These are phyloP conservation scores for Chalara sp. DNA, from an alignment of 2,329 filamentous ascomycete genomes.

Conservation along the genomic window DNA sequence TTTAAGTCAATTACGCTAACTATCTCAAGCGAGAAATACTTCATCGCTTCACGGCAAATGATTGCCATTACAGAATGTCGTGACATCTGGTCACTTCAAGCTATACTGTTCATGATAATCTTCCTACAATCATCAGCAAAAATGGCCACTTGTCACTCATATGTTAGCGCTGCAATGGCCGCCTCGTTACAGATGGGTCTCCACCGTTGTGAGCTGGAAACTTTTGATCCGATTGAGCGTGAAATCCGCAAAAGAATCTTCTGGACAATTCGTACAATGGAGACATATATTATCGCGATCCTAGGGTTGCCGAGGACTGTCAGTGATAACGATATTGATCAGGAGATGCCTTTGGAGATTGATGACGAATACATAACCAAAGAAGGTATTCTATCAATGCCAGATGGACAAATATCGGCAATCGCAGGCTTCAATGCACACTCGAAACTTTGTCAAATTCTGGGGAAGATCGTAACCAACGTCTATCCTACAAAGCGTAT, in stretches of 20 bases:
- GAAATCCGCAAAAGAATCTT: conserved; percentile 59
- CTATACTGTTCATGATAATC: conserved; percentile 68
- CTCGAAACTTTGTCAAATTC: conserved; percentile 50
- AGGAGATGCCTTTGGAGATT: conserved; percentile 54
- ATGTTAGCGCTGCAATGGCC: conserved; percentile 66
- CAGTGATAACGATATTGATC: conserved; percentile 56
- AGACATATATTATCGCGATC: conserved; percentile 58
- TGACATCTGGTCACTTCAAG: conserved; percentile 65
- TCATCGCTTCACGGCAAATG: conserved; percentile 56
- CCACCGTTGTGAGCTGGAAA: conserved; percentile 57
- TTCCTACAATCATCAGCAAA: conserved; percentile 74
- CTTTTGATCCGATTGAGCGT: conserved; percentile 51
- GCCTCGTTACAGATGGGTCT: conserved; percentile 67
- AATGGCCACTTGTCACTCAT: conserved; percentile 69
- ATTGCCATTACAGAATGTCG: conserved; percentile 59
- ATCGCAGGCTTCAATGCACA: conserved; percentile 60
- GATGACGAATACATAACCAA: conserved; percentile 58
- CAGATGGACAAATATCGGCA: conserved; percentile 46
- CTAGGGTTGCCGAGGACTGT: conserved; percentile 57
- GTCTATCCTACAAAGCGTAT: conserved; percentile 54
- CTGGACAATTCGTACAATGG: conserved; percentile 60
- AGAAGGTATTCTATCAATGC: conserved; percentile 44
- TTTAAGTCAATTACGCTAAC: conserved; percentile 28
- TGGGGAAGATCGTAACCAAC: conserved; percentile 52
- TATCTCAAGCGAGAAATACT: conserved; percentile 58